Evolutionary conservation across 108 stramenopile species (phyloP), one percentile per base, ranked within the genome.

Genomic region (Skeletonema marinoi): DNA sequence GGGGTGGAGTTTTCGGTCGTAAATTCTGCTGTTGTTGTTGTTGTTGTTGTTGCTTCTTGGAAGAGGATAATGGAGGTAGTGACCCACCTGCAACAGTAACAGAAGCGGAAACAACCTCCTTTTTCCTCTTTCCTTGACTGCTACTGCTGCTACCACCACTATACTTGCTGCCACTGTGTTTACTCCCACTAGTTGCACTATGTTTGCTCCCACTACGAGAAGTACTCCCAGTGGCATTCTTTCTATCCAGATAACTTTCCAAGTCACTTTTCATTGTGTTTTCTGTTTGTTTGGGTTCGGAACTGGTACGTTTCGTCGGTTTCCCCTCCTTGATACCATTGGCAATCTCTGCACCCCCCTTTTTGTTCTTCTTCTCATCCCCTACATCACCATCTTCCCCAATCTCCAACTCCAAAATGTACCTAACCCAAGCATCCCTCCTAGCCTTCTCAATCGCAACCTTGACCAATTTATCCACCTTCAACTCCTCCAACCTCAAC

Each of bases 401-500:
- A 32, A 25, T 51, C 30, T 66, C 38, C 58, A 35, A 35, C 60
- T 33, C 60, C 13, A 61, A 16, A 31, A 61, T 13, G 6, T 35
- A 61, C 58, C 44, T 46, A 30, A 60, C 14, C 77, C 77, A 78
- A 9, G 39, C 41, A 17, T 65, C 70, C 69, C 64, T 61, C 30
- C 69, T 61, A 48, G 32, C 56, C 42, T 25, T 14, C 6, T 65
- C 77, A 41, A 78, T 78, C 6, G 62, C 64, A n/a, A 10, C 61
- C 35, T 32, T 65, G 7, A 58, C 16, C 16, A 32, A 30, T 17
- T 25, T 64, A 38, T 78, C 68, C 48, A 65, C 69, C 21, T 36
- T 66, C 12, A 88, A 60, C 9, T 84, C 66, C 9, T 14, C 41
- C 32, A 44, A 33, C 32, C 38, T 66, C 65, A 88, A 5, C 6